Evolutionary conservation across 2,329 filamentous ascomycete species (phyloP), one percentile per base, ranked within the genome.

Genomic region (Cladorrhinum sp.): DNA sequence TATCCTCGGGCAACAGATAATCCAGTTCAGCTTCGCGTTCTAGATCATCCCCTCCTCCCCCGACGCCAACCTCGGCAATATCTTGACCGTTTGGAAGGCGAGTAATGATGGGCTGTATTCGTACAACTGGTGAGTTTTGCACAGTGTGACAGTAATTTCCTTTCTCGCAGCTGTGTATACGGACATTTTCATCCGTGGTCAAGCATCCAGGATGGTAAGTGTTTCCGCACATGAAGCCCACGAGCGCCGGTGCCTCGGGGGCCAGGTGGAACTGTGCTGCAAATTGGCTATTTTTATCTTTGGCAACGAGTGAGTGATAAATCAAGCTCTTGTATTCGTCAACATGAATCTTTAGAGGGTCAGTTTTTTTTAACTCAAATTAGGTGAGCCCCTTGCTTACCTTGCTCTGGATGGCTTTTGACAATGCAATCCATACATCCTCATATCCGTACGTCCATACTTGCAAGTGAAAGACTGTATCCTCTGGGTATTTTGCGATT

Each of bases 401-500:
- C n/a, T 80, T 82, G 2, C 87, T 88, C 5, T 84, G 75, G 0
- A 97, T 77, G 10, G 86, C 84, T 22, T 86, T 83, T 0, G 92
- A 87, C 0, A 98, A 75, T 0, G 91, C 89, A 61, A 92, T 78
- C 92, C 92, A 97, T 0, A 96, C 92, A 56, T 96, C 90, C 71
- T 98, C 93, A 64, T 97, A 76, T 66, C 90, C 91, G 70, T 95
- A 95, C 0, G 93, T 97, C 92, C 93, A 96, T 0, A 92, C 85
- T 59, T 92, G 85, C 50, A 98, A 82, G 72, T 96, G 90, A 68
- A 96, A 97, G 0, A 89, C 73, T 0, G 92, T 96, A 41, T 91
- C 84, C 1, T 78, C 63, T 0, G 92, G 88, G 71, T 93, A 96
- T 23, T 76, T 70, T 0, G 76, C 73, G 0, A 96, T 81, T 65